A percentile compares a stretch with the other conserved stretches of the same genome.
Conservation (phyloP, 2,329 filamentous ascomycete species). For the Cercospora berteroae region DNA sequence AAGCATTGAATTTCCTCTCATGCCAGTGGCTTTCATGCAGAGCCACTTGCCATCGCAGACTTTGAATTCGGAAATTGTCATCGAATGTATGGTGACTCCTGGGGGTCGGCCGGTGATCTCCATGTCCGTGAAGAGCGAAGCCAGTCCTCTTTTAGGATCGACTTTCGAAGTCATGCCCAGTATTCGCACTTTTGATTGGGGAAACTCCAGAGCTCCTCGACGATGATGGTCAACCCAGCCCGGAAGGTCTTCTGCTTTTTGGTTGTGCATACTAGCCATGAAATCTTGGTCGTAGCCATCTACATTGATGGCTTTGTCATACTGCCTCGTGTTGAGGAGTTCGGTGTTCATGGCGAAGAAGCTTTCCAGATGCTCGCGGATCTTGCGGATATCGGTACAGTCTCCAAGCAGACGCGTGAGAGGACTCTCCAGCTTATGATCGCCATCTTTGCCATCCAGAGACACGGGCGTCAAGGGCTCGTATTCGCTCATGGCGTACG, state of each 20-base stretch:
- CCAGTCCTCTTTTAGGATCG: background rate
- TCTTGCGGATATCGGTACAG: conserved; percentile 1
- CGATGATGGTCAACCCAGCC: conserved; percentile 8
- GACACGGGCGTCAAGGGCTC: conserved; percentile 8
- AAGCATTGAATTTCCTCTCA: conserved; percentile 3
- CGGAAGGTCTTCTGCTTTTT: background rate
- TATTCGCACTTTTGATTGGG: background rate
- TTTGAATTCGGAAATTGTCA: conserved; percentile 6
- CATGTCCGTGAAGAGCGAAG: conserved; percentile 6
- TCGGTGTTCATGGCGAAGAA: conserved; percentile 4
- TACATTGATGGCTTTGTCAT: background rate
- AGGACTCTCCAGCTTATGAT: conserved; percentile 3
- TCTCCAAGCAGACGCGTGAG: background rate
- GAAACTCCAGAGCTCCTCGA: background rate
- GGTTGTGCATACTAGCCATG: conserved; percentile 5
- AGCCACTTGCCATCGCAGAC: conserved; percentile 7
- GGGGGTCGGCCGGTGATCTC: background rate
- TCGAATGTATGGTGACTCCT: conserved; percentile 2
- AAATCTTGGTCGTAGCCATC: conserved; percentile 3
- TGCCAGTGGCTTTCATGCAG: conserved; percentile 2
- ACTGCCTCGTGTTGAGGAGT: conserved; percentile 3
- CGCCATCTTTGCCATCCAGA: conserved; percentile 3
- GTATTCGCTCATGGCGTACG: background rate
- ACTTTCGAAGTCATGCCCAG: conserved; percentile 3
- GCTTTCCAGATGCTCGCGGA: background rate